phyloP scores from a whole-genome alignment of 2,329 filamentous ascomycete genomes.

The Trichophyton verrucosum region DNA sequence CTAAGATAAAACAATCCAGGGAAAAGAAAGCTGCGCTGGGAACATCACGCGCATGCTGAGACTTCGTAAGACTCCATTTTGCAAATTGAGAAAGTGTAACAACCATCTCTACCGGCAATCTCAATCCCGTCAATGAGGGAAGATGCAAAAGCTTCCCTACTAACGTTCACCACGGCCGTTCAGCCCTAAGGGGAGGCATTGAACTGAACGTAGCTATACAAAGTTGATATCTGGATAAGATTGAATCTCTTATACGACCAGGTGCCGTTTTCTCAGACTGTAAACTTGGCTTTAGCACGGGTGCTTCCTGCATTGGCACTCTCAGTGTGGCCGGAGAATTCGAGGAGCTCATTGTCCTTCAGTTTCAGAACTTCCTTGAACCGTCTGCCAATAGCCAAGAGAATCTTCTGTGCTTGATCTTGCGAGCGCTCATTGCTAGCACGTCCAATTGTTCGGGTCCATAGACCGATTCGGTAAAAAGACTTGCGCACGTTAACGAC shows the following conservation, averaged over 20 bases:
- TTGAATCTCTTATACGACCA: background rate
- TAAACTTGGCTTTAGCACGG: slow-evolving; percentile 87
- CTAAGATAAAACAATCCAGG: background rate
- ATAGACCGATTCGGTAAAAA: slow-evolving; percentile 94
- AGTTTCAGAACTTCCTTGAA: slow-evolving; percentile 91
- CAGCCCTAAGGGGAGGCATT: background rate
- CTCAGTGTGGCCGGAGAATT: slow-evolving; percentile 95
- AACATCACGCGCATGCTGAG: background rate
- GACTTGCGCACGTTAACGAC: slow-evolving; percentile 98
- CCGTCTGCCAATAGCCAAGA: slow-evolving; percentile 69
- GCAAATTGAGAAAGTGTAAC: background rate
- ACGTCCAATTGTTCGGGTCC: slow-evolving; percentile 91
- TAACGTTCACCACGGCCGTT: background rate
- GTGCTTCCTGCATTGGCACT: slow-evolving; percentile 86
- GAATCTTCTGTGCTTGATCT: slow-evolving; percentile 74
- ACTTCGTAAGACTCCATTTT: background rate
- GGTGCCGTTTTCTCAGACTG: slow-evolving; percentile 45
- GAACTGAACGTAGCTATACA: background rate
- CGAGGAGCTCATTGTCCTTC: slow-evolving; percentile 61
- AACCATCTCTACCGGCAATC: background rate
- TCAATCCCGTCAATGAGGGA: background rate
- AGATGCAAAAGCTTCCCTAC: background rate
- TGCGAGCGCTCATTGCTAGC: slow-evolving; percentile 61
- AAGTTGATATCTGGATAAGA: background rate
- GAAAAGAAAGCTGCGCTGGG: background rate